Percentiles rank a stretch among this genome's conserved stretches.
Conservation (phyloP, 495 filamentous ascomycete genomes). For the Filosporella fistucella region DNA sequence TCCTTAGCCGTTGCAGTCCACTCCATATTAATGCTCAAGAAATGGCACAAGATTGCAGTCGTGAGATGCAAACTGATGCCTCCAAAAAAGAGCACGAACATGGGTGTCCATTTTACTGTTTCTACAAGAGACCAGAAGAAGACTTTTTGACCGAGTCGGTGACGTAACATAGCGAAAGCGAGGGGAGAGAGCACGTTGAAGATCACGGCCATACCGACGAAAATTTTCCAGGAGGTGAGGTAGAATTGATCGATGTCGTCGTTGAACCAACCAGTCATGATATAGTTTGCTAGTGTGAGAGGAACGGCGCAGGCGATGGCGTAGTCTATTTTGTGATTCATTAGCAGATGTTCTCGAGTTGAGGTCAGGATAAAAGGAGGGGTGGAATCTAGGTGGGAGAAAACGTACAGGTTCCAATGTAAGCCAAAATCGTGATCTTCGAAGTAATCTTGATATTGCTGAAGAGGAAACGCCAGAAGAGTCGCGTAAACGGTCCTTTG, state of each 20-base stretch:
- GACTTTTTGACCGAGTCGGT: slow-evolving; percentile 18
- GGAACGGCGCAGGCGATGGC: slow-evolving; percentile 62
- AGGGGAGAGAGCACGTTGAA: slow-evolving; percentile 34
- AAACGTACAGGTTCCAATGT: slow-evolving; percentile 30
- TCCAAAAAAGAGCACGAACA: slow-evolving; percentile 59
- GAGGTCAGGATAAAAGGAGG: too few species aligned
- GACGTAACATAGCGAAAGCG: slow-evolving; percentile 16
- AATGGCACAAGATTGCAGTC: slow-evolving; percentile 54
- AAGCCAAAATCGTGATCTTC: slow-evolving; percentile 56
- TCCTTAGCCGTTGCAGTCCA: slow-evolving; percentile 62
- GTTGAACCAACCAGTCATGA: slow-evolving; percentile 49
- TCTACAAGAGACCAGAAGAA: slow-evolving; percentile 38
- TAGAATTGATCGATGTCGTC: slow-evolving; percentile 48
- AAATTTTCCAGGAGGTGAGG: slow-evolving; percentile 46
- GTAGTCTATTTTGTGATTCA: slow-evolving; percentile 37
- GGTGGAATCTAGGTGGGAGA: too few species aligned
- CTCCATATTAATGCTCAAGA: slow-evolving; percentile 56
- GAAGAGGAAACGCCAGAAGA: slow-evolving; percentile 46
- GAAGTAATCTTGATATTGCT: slow-evolving; percentile 48
- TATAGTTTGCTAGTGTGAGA: slow-evolving; percentile 57
- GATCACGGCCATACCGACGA: slow-evolving; percentile 39
- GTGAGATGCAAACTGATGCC: slow-evolving; percentile 56
- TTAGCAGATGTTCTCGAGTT: too few species aligned
- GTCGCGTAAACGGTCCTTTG: slow-evolving; percentile 45
- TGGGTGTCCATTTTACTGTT: slow-evolving; percentile 58